Conservation (phyloP, 768 basidiomycete genomes). For the Mycena pura region DNA sequence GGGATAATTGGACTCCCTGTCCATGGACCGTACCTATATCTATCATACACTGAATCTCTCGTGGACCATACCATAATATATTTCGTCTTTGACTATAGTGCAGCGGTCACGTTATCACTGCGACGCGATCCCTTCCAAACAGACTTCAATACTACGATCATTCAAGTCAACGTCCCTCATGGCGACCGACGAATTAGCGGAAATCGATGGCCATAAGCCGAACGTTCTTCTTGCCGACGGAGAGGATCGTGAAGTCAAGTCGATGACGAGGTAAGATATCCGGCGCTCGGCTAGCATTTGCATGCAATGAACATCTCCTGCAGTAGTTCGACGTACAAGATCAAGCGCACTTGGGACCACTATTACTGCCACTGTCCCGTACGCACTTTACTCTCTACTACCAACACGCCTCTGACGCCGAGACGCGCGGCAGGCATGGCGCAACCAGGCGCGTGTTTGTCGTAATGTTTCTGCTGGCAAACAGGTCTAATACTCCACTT, state of each 20-base stretch:
- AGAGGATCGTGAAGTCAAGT: slow-evolving; percentile 25
- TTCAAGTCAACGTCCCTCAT: too few relatives aligned
- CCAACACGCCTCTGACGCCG: not conserved
- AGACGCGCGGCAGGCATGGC: slow-evolving; percentile 39
- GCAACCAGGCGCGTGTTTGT: slow-evolving; percentile 37
- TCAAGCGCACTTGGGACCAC: slow-evolving; percentile 49
- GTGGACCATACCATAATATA: too few relatives aligned
- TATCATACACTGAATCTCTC: too few relatives aligned
- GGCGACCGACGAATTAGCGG: slow-evolving; percentile 49
- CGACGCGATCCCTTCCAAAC: too few relatives aligned
- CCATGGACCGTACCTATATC: too few relatives aligned
- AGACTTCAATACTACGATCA: too few relatives aligned
- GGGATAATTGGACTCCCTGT: too few relatives aligned
- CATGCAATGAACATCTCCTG: too few relatives aligned
- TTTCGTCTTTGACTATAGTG: too few relatives aligned
- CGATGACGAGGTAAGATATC: slow-evolving; percentile 10
- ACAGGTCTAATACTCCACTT: not conserved
- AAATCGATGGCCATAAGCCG: slow-evolving; percentile 59
- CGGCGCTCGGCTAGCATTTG: not conserved
- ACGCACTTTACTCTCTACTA: slow-evolving; percentile 2
- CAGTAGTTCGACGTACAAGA: slow-evolving; percentile 37
- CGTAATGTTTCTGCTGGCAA: not conserved
- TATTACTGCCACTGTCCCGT: slow-evolving; percentile 50
- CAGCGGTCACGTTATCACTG: too few relatives aligned
- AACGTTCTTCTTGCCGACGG: slow-evolving; percentile 54